These are phyloP conservation scores for Fusarium sp. DNA, from an alignment of 2,329 filamentous ascomycete species.

Conservation along the genomic window DNA sequence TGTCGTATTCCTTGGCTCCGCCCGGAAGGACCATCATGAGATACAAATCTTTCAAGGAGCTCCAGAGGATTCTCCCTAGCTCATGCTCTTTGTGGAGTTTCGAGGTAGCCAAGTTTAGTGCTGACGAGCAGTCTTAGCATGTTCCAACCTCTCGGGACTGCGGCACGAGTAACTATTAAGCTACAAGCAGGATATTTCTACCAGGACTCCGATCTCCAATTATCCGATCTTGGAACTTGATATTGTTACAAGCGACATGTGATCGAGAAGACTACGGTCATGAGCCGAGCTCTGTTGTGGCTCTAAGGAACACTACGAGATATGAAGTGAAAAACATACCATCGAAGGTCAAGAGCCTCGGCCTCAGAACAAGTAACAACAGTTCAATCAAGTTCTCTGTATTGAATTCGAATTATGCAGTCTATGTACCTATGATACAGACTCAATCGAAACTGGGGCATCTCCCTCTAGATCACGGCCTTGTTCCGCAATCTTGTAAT, in stretches of 20 bases:
- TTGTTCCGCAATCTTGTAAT: slow-evolving; percentile 35
- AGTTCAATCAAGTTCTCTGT: neutral
- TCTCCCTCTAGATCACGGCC: slow-evolving; percentile 41
- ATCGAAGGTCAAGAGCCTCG: neutral
- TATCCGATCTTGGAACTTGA: neutral
- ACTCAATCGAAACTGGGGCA: slow-evolving; percentile 38
- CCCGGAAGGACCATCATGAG: neutral
- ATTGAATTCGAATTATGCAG: neutral
- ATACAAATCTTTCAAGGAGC: neutral
- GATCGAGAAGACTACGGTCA: no score
- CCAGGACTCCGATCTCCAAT: neutral
- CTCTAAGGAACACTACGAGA: neutral
- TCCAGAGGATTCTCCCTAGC: neutral
- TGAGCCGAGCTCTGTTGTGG: no score
- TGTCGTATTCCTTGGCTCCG: neutral
- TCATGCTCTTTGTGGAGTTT: neutral
- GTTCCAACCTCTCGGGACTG: neutral
- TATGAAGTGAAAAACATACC: neutral
- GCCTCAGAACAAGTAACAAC: neutral
- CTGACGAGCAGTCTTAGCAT: neutral
- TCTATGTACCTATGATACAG: slow-evolving; percentile 10
- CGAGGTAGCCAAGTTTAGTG: neutral
- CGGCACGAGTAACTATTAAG: neutral
- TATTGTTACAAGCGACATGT: fast-evolving
- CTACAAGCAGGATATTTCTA: neutral